Conservation (phyloP, 2,329 filamentous ascomycete genomes). For the Fusarium heterosporum region DNA sequence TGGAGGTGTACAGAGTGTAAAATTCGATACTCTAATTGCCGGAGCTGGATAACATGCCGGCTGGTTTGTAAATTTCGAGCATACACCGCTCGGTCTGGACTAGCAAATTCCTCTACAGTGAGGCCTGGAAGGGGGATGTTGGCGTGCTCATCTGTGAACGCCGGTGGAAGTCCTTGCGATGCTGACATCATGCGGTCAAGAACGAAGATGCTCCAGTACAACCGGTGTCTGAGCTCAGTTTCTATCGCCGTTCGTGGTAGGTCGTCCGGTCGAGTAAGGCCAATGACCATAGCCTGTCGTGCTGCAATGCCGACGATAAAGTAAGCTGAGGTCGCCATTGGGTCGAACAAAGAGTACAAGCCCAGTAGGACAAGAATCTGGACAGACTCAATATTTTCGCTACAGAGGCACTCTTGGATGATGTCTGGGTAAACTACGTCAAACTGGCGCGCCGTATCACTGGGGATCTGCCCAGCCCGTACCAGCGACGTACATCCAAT, state of each 20-base stretch:
- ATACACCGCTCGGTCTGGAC: conserved; percentile 52
- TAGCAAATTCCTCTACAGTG: conserved; percentile 59
- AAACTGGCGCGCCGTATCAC: conserved; percentile 50
- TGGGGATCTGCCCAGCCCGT: conserved; percentile 56
- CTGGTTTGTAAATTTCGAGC: conserved; percentile 58
- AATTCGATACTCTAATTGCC: conserved; percentile 58
- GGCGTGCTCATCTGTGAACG: conserved; percentile 54
- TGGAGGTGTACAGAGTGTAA: conserved; percentile 53
- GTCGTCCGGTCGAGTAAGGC: conserved; percentile 52
- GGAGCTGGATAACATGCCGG: conserved; percentile 58
- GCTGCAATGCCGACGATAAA: conserved; percentile 56
- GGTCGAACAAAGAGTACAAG: conserved; percentile 59
- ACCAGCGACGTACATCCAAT: conserved; percentile 59
- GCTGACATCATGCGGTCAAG: conserved; percentile 60
- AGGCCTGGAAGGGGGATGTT: conserved; percentile 58
- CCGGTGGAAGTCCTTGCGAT: conserved; percentile 55
- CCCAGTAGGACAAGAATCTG: conserved; percentile 57
- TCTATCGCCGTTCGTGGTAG: conserved; percentile 44
- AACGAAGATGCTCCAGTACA: conserved; percentile 60
- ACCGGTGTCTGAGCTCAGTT: conserved; percentile 53
- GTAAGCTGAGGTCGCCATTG: conserved; percentile 54
- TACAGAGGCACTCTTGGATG: conserved; percentile 55
- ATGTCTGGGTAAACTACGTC: conserved; percentile 55
- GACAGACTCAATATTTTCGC: conserved; percentile 53
- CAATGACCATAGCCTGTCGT: conserved; percentile 55